Evolutionary conservation across 345 rosid genomes (phyloP).

Genomic region (Ceriops zippeliana): DNA sequence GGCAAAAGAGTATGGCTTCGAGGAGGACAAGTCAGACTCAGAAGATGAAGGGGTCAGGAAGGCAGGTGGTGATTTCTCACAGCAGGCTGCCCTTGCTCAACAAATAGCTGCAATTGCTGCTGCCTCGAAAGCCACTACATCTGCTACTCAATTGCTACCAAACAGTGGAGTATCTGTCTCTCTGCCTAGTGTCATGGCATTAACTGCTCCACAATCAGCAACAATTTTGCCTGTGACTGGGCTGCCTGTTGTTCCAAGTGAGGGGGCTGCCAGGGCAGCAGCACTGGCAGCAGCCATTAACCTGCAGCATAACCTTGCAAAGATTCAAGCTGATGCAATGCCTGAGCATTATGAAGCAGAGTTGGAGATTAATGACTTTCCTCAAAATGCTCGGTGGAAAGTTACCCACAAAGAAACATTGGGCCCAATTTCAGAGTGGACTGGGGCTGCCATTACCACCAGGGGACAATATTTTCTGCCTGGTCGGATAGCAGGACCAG

Average conservation of each 20-base stretch:
- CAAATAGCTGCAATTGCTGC: constrained; percentile 64
- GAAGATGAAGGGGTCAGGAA: constrained; percentile 89
- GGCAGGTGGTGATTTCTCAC: constrained; percentile 77
- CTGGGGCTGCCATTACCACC: constrained; percentile 93
- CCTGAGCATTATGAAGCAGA: constrained; percentile 98
- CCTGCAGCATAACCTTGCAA: constrained; percentile 80
- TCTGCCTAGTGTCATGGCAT: constrained; percentile 38
- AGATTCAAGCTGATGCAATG: constrained; percentile 95
- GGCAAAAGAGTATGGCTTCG: constrained; percentile 93
- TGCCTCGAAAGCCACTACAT: constrained; percentile 46
- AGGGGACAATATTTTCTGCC: constrained; percentile 79
- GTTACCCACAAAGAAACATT: constrained; percentile 96
- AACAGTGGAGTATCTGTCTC: constrained; percentile 40
- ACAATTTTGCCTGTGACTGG: constrained; percentile 33
- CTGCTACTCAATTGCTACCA: constrained; percentile 43
- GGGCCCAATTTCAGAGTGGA: constrained; percentile 97
- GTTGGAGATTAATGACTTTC: constrained; percentile 90
- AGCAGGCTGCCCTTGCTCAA: constrained; percentile 72
- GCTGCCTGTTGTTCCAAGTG: constrained; percentile 44
- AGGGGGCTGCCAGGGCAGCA: constrained; percentile 81
- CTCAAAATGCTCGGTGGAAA: constrained; percentile 98
- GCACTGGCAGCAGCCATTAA: constrained; percentile 90
- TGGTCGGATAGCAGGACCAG: constrained; percentile 61
- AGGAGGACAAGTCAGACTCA: constrained; percentile 93
- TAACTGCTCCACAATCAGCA: constrained; percentile 39